phyloP scores from a whole-genome alignment of 2,329 filamentous ascomycete species.

The Pestalotiopsis fici region DNA sequence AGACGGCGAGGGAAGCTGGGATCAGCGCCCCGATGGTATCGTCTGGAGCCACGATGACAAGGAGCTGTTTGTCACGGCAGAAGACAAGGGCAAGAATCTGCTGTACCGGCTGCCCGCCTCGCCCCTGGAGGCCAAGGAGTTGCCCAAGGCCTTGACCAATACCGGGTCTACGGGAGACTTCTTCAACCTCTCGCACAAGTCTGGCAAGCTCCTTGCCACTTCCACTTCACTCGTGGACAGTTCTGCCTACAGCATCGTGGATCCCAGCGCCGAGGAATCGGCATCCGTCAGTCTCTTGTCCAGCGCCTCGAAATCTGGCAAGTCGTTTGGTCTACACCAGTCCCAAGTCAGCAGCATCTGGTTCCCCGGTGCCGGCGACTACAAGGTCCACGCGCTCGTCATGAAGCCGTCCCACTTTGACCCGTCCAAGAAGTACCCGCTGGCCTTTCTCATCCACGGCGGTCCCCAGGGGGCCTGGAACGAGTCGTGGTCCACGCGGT shows the following conservation, averaged over 20 bases:
- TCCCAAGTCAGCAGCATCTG: conserved; percentile 69
- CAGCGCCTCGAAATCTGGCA: conserved; percentile 52
- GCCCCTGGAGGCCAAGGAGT: conserved; percentile 46
- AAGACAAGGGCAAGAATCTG: conserved; percentile 64
- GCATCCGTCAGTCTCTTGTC: conserved; percentile 9
- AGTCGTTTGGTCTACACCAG: conserved; percentile 64
- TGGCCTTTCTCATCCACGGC: conserved; percentile 80
- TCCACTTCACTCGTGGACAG: conserved; percentile 73
- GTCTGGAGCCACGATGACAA: conserved; percentile 60
- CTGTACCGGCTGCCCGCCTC: conserved; percentile 64
- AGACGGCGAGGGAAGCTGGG: conserved; percentile 66
- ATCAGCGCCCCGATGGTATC: conserved; percentile 56
- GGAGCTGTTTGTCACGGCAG: conserved; percentile 72
- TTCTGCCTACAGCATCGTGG: conserved; percentile 65
- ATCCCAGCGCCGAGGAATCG: conserved; percentile 31
- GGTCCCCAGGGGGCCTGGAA: conserved; percentile 78
- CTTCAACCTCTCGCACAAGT: conserved; percentile 48
- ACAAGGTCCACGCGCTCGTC: conserved; percentile 70
- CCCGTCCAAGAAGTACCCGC: conserved; percentile 70
- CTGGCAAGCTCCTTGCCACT: conserved; percentile 60
- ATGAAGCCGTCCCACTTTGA: conserved; percentile 70
- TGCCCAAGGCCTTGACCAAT: conserved; percentile 50
- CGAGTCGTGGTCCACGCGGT: conserved; percentile 76
- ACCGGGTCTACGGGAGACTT: conserved; percentile 58
- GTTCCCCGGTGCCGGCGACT: conserved; percentile 64